Base-by-base conservation (phyloP, 768 basidiomycete genomes). In the Mycena floridula region DNA sequence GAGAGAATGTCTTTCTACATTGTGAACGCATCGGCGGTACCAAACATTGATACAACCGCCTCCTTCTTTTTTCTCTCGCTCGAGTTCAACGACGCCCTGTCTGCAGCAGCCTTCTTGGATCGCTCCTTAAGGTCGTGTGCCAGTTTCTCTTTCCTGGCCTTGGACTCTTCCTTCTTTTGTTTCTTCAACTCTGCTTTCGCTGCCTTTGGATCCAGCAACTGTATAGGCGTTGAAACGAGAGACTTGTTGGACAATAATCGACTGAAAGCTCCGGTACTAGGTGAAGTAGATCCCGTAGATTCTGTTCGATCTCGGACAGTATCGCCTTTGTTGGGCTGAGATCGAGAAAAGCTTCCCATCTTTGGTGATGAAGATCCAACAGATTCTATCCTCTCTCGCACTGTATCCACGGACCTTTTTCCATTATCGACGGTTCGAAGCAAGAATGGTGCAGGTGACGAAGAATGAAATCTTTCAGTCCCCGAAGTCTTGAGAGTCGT, bases 61-160 rank as follows among this genome's bases (percentile, higher is more conserved):
- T 25, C 20, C 4, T 18, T 37, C 44, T 42, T 48, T 30, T 52
- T 48, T 3, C 60, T 51, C 25, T 56, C 49, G 7, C 50, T 37
- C 2, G 66, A 68, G 26, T 49, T 55, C 0, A 59, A 25, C 22
- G 69, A 72, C 1, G 25, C 44, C 46, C 45, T 57, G 37, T 70
- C 68, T 11, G 45, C 44, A 7, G 59, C 56, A 2, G 59, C 56
- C 37, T 48, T 63, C 53, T 59, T 57, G 50, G 54, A 56, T 13
- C 57, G 61, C 41, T 63, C 62, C 55, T 69, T 72, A 49, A 76
- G 61, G 38, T 73, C 64, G 44, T 61, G 54, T n/a, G 75, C 74
- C 25, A 76, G 60, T 41, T 63, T 63, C 46, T 72, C 68, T 25
- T 58, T 60, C 50, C 58, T 66, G 43, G 64, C 64, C 53, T 68